These are phyloP conservation scores for Alternaria sp. DNA, from an alignment of 2,329 filamentous ascomycete species.

Conservation along the genomic window DNA sequence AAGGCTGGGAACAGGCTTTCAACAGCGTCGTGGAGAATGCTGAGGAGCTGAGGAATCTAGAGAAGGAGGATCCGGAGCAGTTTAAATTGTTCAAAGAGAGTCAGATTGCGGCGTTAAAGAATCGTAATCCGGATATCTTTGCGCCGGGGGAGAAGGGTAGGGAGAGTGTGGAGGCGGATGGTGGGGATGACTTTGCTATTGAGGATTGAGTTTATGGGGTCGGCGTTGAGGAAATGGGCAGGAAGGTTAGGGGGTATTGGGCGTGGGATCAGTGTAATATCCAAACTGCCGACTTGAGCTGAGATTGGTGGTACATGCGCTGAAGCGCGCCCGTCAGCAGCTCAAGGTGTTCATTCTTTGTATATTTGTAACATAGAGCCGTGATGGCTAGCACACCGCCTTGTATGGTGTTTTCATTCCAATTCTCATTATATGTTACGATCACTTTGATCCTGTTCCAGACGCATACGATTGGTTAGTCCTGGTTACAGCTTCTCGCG, in stretches of 20 bases:
- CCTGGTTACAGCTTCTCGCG: accelerated
- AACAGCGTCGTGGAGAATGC: conserved; percentile 69
- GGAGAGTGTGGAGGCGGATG: neutral
- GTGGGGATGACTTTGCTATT: conserved; percentile 5
- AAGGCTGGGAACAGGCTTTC: conserved; percentile 68
- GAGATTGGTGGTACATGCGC: too few species aligned
- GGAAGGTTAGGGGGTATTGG: too few species aligned
- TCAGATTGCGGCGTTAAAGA: conserved; percentile 49
- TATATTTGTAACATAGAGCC: neutral
- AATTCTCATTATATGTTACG: neutral
- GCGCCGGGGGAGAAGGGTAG: conserved; percentile 14
- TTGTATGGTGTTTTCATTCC: neutral
- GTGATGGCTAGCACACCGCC: neutral
- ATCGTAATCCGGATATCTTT: conserved; percentile 35
- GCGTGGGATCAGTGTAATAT: neutral
- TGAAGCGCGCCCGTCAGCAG: neutral
- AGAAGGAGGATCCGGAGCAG: conserved; percentile 44
- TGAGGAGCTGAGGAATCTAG: conserved; percentile 68
- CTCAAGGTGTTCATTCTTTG: neutral
- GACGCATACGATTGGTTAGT: neutral
- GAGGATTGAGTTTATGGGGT: neutral
- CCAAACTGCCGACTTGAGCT: neutral
- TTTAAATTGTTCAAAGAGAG: conserved; percentile 43
- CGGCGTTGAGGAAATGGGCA: too few species aligned
- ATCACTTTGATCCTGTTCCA: neutral